These are phyloP conservation scores for Marsdenia floribunda DNA, from an alignment of 257 asterid genomes.

Conservation along the genomic window DNA sequence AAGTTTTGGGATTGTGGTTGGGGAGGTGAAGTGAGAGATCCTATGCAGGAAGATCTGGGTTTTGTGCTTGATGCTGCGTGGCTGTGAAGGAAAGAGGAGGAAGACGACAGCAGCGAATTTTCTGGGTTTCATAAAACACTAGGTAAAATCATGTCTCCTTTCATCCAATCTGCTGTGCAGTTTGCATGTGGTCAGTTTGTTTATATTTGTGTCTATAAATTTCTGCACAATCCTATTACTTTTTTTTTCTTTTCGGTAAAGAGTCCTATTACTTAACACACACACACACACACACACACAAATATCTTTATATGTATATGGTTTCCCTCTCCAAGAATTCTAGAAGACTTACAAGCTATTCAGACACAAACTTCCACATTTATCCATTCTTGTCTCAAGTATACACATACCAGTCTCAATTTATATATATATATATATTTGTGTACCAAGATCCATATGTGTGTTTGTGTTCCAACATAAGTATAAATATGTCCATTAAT, in stretches of 20 bases:
- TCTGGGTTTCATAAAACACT: constrained; percentile 13
- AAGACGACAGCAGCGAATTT: constrained; percentile 22
- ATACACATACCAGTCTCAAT: neutral
- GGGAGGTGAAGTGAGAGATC: constrained; percentile 16
- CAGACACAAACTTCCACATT: constrained; percentile 33
- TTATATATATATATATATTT: neutral
- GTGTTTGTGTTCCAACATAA: constrained; percentile 11
- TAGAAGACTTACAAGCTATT: constrained; percentile 44
- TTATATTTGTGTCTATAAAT: constrained; percentile 7
- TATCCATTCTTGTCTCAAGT: constrained; percentile 4
- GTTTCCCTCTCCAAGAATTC: constrained; percentile 33
- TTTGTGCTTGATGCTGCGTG: constrained; percentile 71
- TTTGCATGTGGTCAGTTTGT: constrained; percentile 22
- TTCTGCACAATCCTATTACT: neutral
- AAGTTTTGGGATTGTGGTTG: constrained; percentile 2
- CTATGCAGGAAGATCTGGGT: constrained; percentile 56
- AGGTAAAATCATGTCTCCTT: constrained; percentile 29
- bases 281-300: no score
- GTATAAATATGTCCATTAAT: neutral
- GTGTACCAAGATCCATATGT: neutral
- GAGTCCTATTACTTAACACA: no score
- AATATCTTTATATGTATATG: neutral
- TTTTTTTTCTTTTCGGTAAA: no score
- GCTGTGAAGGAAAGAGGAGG: constrained; percentile 43
- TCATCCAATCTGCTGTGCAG: constrained; percentile 10